phyloP scores from a whole-genome alignment of 1,139 yeast genomes.

The Yamadazyma atlantica region DNA sequence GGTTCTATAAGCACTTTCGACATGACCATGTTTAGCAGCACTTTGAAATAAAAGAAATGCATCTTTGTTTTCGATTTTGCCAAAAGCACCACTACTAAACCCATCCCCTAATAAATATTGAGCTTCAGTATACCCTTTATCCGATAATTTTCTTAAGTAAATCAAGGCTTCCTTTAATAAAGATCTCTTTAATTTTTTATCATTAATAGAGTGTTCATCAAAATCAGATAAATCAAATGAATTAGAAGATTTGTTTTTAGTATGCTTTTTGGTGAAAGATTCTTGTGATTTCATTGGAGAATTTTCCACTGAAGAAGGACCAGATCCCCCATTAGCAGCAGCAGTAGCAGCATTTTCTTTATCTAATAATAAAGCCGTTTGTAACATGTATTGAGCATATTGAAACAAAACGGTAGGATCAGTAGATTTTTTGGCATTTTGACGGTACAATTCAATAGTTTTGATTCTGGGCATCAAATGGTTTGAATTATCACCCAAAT shows the following conservation, averaged over 20 bases:
- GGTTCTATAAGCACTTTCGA: slow-evolving; percentile 88
- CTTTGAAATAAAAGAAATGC: slow-evolving; percentile 76
- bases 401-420: slow-evolving; percentile 87
- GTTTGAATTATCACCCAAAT: slow-evolving; percentile 52
- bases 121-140: slow-evolving; percentile 84
- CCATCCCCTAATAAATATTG: slow-evolving; percentile 91
- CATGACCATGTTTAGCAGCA: slow-evolving; percentile 92
- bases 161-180: slow-evolving; percentile 74
- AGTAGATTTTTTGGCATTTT: slow-evolving; percentile 79
- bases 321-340: too few relatives aligned
- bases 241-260: slow-evolving; percentile 18
- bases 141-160: slow-evolving; percentile 70
- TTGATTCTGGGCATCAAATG: slow-evolving; percentile 74
- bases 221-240: slow-evolving; percentile 24
- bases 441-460: slow-evolving; percentile 83
- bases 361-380: slow-evolving; percentile 70
- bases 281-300: slow-evolving; percentile 25
- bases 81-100: slow-evolving; percentile 81
- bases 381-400: slow-evolving; percentile 88
- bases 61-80: slow-evolving; percentile 76
- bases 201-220: slow-evolving; percentile 23
- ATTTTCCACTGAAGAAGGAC: slow-evolving; percentile 20
- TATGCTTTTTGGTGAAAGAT: slow-evolving; percentile 8
- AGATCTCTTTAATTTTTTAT: slow-evolving; percentile 40
- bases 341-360: too few relatives aligned